Percentiles rank a stretch among this genome's conserved stretches.
Conservation (phyloP, 306 rosid species). For the Malus domestica region DNA sequence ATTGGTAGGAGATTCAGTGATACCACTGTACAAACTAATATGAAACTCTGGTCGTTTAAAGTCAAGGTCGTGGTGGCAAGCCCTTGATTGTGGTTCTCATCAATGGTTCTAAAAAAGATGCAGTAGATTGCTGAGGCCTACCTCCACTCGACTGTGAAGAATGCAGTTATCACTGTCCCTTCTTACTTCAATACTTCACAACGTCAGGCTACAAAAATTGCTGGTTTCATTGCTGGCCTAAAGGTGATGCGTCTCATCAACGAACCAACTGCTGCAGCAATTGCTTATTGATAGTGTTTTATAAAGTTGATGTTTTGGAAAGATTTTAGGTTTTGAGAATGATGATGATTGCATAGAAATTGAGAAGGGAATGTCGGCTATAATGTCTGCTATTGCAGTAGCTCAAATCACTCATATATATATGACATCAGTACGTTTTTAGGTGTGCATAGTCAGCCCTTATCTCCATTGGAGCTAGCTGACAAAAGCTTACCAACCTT, state of each 20-base stretch:
- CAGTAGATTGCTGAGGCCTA: not conserved
- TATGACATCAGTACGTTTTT: too few species aligned
- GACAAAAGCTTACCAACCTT: too few species aligned
- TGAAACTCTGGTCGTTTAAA: not conserved
- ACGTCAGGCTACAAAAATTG: not conserved
- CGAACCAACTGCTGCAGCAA: slow-evolving; percentile 8
- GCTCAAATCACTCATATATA: too few species aligned
- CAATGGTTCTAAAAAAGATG: not conserved
- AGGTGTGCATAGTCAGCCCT: too few species aligned
- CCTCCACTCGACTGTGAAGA: not conserved
- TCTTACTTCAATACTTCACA: slow-evolving; percentile 2
- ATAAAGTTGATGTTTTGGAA: too few species aligned
- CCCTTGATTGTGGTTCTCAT: slow-evolving; percentile 1
- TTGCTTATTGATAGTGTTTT: not conserved
- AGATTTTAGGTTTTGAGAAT: too few species aligned
- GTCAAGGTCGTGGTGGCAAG: not conserved
- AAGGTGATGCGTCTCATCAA: not conserved
- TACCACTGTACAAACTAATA: not conserved
- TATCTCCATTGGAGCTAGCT: too few species aligned
- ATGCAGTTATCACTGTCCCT: not conserved
- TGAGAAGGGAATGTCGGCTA: too few species aligned
- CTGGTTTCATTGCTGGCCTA: not conserved
- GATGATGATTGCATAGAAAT: too few species aligned
- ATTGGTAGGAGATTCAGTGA: not conserved
- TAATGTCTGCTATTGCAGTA: too few species aligned